Evolutionary conservation across 345 rosid genomes (phyloP), one percentile per base, ranked within the genome.

Genomic region (Sonneratia alba): DNA sequence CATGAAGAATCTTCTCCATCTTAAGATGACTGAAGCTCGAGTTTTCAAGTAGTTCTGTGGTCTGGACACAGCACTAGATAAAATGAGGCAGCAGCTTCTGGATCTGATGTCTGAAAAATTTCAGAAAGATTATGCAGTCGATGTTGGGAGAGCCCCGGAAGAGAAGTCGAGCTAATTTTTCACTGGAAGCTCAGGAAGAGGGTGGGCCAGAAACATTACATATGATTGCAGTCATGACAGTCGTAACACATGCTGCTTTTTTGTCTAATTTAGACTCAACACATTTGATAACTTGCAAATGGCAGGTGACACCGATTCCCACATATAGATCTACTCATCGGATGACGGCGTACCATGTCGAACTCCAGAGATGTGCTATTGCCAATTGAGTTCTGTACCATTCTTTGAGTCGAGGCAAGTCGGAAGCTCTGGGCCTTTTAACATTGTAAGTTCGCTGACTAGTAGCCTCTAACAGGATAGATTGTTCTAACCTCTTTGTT

Each of bases 1-100:
- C 45, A 81, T 90, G 77, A 87, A 84, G 85, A 87, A 77, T 82
- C 87, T 95, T 62, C 87, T 92, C 77, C 96, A 78, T 69, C 92
- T 90, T 18, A 83, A 77, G 70, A 72, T 83, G 68, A 74, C 81
- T 9, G 90, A 92, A 71, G 90, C 89, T 78, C 75, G 57, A 51
- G 77, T 86, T 73, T 81, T 90, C 49, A 82, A 69, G 89, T 93
- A 90, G 76, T 87, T 86, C 27, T 90, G 97, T 74, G 84, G 86
- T 55, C 79, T 92, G 79, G 87, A 82, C 71, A 79, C 65, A 75
- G 90, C 92, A 36, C 77, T 95, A 75, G 87, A 84, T 74, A 80
- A 84, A 73, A 83, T 89, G 92, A 85, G 84, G 83, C 77, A 72
- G 79, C 94, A 82, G 71, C 86, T 95, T 55, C 77, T 78, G 66